A percentile compares a stretch with the other conserved stretches of the same genome.
These are phyloP conservation scores for Diaporthe humulicola DNA, from an alignment of 2,329 filamentous ascomycete genomes.

Conservation along the genomic window DNA sequence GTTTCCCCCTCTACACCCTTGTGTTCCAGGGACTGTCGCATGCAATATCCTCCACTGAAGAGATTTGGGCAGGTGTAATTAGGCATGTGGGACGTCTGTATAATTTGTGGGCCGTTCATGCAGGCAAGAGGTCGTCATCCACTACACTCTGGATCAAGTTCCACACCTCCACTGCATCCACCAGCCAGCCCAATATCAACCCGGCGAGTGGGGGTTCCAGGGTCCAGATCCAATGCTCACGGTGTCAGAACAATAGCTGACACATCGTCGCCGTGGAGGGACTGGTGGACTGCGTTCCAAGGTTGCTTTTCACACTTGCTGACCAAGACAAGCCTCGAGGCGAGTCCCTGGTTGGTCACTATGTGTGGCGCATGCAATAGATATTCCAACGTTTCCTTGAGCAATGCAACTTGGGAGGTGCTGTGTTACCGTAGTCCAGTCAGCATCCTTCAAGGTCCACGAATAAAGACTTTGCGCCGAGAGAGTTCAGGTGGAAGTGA, in stretches of 20 bases:
- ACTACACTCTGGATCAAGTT: slow-evolving; percentile 1
- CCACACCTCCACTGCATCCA: slow-evolving; percentile 13
- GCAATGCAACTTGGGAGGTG: not conserved
- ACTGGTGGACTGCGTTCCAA: not conserved
- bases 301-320: slow-evolving; percentile 2
- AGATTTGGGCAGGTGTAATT: slow-evolving; percentile 25
- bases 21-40: not conserved
- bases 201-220: slow-evolving; percentile 9
- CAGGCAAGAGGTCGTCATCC: slow-evolving; percentile 16
- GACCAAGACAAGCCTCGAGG: not conserved
- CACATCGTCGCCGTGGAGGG: slow-evolving; percentile 12
- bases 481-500: not conserved
- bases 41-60: not conserved
- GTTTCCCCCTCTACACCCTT: not conserved
- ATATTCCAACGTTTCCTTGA: not conserved
- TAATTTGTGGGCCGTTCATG: slow-evolving; percentile 23
- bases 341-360: slow-evolving; percentile 1
- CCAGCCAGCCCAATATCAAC: slow-evolving; percentile 12
- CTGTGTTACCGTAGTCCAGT: not conserved
- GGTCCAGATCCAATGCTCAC: slow-evolving; percentile 11
- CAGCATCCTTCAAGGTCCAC: not conserved
- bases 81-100: slow-evolving; percentile 25
- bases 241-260: not conserved
- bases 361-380: not conserved
- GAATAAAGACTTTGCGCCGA: not conserved